phyloP scores from a whole-genome alignment of 257 asterid genomes.

The Fraxinus quadrangulata region DNA sequence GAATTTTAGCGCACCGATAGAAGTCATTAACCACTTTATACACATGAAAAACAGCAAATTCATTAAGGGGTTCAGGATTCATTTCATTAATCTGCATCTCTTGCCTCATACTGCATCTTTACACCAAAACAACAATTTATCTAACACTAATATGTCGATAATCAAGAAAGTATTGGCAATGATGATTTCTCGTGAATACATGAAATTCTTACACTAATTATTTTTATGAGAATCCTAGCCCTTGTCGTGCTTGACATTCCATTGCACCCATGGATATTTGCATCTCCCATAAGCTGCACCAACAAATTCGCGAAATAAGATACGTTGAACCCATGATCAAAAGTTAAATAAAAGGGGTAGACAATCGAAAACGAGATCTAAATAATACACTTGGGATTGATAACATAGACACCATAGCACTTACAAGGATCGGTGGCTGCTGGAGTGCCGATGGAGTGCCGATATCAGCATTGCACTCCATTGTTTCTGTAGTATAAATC shows the following conservation, averaged over 20 bases:
- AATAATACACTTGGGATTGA: neutral
- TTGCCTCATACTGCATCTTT: too few relatives aligned
- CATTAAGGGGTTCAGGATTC: too few relatives aligned
- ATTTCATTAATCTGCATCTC: too few relatives aligned
- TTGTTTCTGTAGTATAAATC: constrained; percentile 6
- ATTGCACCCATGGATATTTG: neutral
- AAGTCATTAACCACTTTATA: too few relatives aligned
- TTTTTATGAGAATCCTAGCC: neutral
- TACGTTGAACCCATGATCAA: neutral
- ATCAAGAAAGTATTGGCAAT: too few relatives aligned
- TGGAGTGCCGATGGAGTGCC: constrained; percentile 19
- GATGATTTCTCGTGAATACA: too few relatives aligned
- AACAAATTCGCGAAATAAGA: neutral
- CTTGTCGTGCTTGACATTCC: neutral
- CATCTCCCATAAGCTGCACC: neutral
- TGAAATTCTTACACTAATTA: too few relatives aligned
- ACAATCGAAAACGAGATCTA: neutral
- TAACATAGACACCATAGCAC: neutral
- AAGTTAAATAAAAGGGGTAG: neutral
- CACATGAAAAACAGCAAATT: too few relatives aligned
- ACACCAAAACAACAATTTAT: too few relatives aligned
- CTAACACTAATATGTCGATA: too few relatives aligned
- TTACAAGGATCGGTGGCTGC: constrained; percentile 22
- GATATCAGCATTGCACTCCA: neutral
- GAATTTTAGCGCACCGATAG: too few relatives aligned